Conservation (phyloP, 305 asterid genomes). For the Rubia tinctorum region DNA sequence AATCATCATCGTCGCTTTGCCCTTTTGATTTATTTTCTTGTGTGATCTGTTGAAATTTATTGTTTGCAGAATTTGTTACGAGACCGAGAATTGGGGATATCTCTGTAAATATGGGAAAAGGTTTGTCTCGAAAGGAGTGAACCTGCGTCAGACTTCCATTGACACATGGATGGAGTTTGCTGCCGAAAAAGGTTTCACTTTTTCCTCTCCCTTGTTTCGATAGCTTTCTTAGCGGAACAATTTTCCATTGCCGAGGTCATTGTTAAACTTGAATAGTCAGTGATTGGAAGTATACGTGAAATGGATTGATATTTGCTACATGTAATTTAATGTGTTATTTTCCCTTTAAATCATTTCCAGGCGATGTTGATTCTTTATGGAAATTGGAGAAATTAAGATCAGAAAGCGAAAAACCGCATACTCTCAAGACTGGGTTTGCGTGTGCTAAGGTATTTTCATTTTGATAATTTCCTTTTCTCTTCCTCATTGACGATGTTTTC, state of each 20-base stretch:
- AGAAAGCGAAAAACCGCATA: slow-evolving; percentile 62
- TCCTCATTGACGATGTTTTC: not conserved
- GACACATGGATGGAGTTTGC: slow-evolving; percentile 91
- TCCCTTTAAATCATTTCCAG: slow-evolving; percentile 32
- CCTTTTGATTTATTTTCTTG: not conserved
- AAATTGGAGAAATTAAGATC: slow-evolving; percentile 79
- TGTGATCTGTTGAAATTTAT: slow-evolving; percentile 9
- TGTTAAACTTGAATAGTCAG: not conserved
- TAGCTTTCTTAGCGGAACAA: slow-evolving; percentile 9
- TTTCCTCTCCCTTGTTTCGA: slow-evolving; percentile 11
- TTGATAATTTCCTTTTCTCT: not conserved
- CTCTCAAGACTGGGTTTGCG: slow-evolving; percentile 76
- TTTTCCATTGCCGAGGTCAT: not conserved
- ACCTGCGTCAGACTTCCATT: slow-evolving; percentile 61
- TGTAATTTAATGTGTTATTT: not conserved
- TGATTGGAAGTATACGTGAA: not conserved
- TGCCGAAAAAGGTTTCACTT: slow-evolving; percentile 54
- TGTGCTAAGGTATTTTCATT: slow-evolving; percentile 80
- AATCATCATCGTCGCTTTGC: not conserved
- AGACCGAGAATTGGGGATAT: slow-evolving; percentile 64
- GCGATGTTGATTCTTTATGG: slow-evolving; percentile 81
- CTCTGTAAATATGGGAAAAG: slow-evolving; percentile 64
- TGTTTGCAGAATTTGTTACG: slow-evolving; percentile 69
- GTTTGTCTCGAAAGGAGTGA: slow-evolving; percentile 55
- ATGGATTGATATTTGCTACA: not conserved